These are phyloP conservation scores for Atractiella rhizophila DNA, from an alignment of 768 basidiomycete species.

Conservation along the genomic window DNA sequence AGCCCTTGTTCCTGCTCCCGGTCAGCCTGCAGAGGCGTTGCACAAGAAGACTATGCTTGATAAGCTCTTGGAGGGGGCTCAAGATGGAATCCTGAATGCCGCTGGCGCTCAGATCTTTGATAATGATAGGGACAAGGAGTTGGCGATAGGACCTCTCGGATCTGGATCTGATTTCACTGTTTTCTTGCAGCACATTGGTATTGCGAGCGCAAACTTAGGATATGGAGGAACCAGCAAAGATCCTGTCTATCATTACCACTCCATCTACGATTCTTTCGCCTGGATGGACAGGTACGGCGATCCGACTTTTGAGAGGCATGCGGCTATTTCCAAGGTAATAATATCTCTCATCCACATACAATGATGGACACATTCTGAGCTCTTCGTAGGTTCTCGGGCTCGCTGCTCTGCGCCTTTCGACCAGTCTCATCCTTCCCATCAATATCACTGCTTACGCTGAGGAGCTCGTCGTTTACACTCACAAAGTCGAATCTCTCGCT, in stretches of 20 bases:
- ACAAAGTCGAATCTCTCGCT: slow-evolving; percentile 10
- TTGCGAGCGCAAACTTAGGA: slow-evolving; percentile 24
- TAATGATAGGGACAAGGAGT: slow-evolving; percentile 20
- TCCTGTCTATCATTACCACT: slow-evolving; percentile 39
- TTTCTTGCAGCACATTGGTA: slow-evolving; percentile 57
- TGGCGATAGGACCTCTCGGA: slow-evolving; percentile 30
- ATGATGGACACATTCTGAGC: not conserved
- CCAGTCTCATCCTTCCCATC: slow-evolving; percentile 15
- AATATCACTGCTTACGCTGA: slow-evolving; percentile 16
- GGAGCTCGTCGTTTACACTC: slow-evolving; percentile 11
- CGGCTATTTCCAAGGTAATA: slow-evolving; percentile 12
- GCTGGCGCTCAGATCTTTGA: no score
- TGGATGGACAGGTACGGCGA: slow-evolving; percentile 58
- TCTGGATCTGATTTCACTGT: slow-evolving; percentile 55
- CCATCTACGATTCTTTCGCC: slow-evolving; percentile 40
- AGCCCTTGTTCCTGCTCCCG: slow-evolving; percentile 47
- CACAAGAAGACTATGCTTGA: slow-evolving; percentile 46
- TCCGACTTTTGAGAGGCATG: slow-evolving; percentile 43
- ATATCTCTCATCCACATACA: not conserved
- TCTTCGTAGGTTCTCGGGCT: slow-evolving; percentile 7
- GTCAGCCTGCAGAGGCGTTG: slow-evolving; percentile 20
- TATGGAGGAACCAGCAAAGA: slow-evolving; percentile 20
- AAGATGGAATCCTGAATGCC: no score
- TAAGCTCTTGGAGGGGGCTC: no score
- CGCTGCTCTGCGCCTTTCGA: slow-evolving; percentile 8